Evolutionary conservation across 352 stramenopile species (phyloP), one percentile per base, ranked within the genome.

Genomic region (Pythium biforme): DNA sequence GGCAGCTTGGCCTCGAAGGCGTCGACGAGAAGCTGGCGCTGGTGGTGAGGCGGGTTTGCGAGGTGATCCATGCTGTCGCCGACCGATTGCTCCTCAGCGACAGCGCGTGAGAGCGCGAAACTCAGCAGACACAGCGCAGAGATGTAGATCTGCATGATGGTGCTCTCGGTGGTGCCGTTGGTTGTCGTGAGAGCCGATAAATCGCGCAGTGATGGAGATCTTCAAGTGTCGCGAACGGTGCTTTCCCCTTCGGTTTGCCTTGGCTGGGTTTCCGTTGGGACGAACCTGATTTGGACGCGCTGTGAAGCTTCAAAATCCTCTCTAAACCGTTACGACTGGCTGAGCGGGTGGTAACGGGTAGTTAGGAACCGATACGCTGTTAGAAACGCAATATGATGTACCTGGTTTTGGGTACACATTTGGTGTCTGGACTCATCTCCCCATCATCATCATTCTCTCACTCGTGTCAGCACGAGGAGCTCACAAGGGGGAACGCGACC

Each of bases 1-100:
- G 66, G 66, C 10, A 73, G 41, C 20, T 63, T 64, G 31, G 59
- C 59, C 31, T 73, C 66, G 15, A 69, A 73, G 1, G 29, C 55
- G 25, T 68, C 59, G 2, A 73, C 53, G 6, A 72, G 23, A 29
- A 27, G 46, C 41, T 41, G 52, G 4, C 51, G 40, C 37, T 39
- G 11, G 9, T 12, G 9, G 37, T 5, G 6, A 43, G 19, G 14
- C 34, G 9, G 9, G 6, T 40, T 10, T 5, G 31, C 31, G 31
- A 23, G 17, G 10, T n/a, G 19, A 34, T 11, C 3, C 4, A 27
- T 11, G 23, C 14, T 22, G 6, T 56, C 19, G 17, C 11, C 45
- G 25, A 10, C n/a, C 41, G 31, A 57, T 51, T 37, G 39, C 59
- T 59, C 59, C 22, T 33, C 61, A 37, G 41, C 55, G 14, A 43